These are phyloP conservation scores for Calonectria crousiana DNA, from an alignment of 2,329 filamentous ascomycete genomes.

Conservation along the genomic window DNA sequence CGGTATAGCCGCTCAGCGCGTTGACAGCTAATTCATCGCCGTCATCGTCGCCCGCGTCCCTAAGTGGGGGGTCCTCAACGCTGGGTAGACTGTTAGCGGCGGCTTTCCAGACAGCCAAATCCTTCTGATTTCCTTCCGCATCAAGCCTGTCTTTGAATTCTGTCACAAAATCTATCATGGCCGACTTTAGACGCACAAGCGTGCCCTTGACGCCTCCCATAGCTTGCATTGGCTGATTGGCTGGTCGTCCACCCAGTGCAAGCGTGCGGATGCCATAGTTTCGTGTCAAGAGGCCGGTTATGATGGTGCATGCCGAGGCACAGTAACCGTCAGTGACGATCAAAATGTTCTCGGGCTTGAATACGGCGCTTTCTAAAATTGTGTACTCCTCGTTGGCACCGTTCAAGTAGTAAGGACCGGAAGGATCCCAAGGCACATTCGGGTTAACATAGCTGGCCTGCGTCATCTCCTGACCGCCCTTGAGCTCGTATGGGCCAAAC, in stretches of 20 bases:
- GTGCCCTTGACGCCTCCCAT: constrained; percentile 24
- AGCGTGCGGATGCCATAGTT: constrained; percentile 18
- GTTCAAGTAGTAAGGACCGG: background rate
- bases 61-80: background rate
- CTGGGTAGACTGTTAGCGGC: background rate
- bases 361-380: background rate
- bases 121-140: background rate
- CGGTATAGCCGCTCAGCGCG: constrained; percentile 6
- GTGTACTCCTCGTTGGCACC: background rate
- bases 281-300: constrained; percentile 16
- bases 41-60: constrained; percentile 45
- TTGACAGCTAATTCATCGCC: background rate
- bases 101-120: background rate
- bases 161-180: rapidly evolving
- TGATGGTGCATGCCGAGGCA: constrained; percentile 15
- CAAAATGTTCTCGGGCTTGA: constrained; percentile 24
- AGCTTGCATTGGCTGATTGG: constrained; percentile 21
- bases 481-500: background rate
- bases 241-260: constrained; percentile 20
- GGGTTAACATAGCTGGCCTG: background rate
- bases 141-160: background rate
- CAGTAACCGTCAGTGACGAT: constrained; percentile 25
- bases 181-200: background rate
- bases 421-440: background rate
- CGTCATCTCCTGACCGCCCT: background rate